Base-by-base conservation (phyloP, 352 stramenopile genomes). In the Pythium utonaiense region DNA sequence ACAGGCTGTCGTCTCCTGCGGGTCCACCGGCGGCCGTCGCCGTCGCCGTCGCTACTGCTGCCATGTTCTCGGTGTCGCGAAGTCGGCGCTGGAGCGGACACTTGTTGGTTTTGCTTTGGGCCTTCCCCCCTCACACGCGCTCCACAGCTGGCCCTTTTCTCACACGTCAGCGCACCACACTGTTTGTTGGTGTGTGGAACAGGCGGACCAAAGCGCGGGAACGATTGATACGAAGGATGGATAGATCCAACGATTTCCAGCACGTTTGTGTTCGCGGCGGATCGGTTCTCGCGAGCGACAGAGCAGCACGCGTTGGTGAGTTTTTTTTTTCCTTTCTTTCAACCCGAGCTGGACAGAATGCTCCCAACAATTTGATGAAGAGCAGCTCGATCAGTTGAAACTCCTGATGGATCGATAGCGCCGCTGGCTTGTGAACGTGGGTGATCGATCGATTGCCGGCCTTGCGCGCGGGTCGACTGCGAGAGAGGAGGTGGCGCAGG, bases 1-100 rank as follows among this genome's bases (percentile, higher is more conserved):
- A 93, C 62, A 95, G 59, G 48, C 79, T 92, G 55, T 92, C 87
- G 60, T 95, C 86, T 57, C 38, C 42, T 13, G 27, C 28, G 8
- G 17, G 22, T 10, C 38, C 42, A 9, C 40, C 28, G 13, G n/a
- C 33, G 13, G 31, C 45, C 30, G 40, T 53, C 21, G 52, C 38
- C 17, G 49, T 48, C 25, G 31, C 28, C 25, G 40, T 47, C 62
- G 62, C 42, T 48, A 38, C 34, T 17, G 28, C 40, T 13, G 28
- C 34, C 41, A 36, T 41, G 28, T 34, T 49, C 40, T 47, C 40
- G 17, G 6, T 16, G 31, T 30, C 25, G 28, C 40, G 30, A 21
- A 13, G 19, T 33, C 21, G 14, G n/a, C n/a, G n/a, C n/a, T n/a
- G n/a, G n/a, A n/a, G n/a, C n/a, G n/a, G n/a, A n/a, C 16, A 34